Percentiles rank a stretch among this genome's conserved stretches.
These are phyloP conservation scores for Rhytidhysteron rufulum DNA, from an alignment of 2,329 filamentous ascomycete species.

Conservation along the genomic window DNA sequence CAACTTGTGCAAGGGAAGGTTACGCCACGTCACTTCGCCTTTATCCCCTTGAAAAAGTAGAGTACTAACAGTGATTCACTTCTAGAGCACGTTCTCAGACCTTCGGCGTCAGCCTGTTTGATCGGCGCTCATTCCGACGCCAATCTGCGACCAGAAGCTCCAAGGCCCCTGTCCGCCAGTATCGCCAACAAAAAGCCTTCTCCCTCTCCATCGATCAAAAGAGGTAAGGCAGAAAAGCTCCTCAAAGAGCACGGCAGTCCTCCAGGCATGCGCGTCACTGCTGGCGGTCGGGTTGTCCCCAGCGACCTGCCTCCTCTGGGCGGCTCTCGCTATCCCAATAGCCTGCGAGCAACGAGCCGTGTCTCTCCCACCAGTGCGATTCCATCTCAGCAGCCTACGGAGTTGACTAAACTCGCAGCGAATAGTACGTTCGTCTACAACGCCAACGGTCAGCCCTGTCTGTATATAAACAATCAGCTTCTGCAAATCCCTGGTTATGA, in stretches of 20 bases:
- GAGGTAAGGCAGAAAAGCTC: constrained; percentile 46
- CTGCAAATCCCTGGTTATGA: constrained; percentile 21
- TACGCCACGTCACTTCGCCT: constrained; percentile 4
- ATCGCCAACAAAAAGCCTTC: constrained; percentile 38
- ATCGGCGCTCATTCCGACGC: constrained; percentile 21
- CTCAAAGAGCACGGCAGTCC: constrained; percentile 51
- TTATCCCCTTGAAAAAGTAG: not conserved
- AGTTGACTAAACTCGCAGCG: constrained; percentile 15
- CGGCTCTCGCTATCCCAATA: constrained; percentile 25
- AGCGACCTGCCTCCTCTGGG: constrained; percentile 37
- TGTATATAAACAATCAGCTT: constrained; percentile 28
- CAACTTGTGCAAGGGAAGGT: not conserved
- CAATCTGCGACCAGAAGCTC: constrained; percentile 19
- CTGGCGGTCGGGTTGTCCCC: constrained; percentile 51
- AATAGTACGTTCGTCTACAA: constrained; percentile 7
- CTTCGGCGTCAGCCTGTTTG: constrained; percentile 34
- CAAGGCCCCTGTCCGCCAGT: constrained; percentile 12
- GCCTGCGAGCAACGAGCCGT: constrained; percentile 21
- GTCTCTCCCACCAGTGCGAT: constrained; percentile 19
- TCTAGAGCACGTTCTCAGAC: constrained; percentile 39
- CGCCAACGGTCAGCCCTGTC: constrained; percentile 23
- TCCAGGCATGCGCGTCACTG: constrained; percentile 48
- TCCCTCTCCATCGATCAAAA: constrained; percentile 49
- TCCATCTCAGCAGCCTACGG: constrained; percentile 18
- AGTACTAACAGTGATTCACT: too few relatives aligned